A percentile compares a stretch with the other conserved stretches of the same genome.
Conservation (phyloP, 495 filamentous ascomycete genomes). For the Cudoniella acicularis region DNA sequence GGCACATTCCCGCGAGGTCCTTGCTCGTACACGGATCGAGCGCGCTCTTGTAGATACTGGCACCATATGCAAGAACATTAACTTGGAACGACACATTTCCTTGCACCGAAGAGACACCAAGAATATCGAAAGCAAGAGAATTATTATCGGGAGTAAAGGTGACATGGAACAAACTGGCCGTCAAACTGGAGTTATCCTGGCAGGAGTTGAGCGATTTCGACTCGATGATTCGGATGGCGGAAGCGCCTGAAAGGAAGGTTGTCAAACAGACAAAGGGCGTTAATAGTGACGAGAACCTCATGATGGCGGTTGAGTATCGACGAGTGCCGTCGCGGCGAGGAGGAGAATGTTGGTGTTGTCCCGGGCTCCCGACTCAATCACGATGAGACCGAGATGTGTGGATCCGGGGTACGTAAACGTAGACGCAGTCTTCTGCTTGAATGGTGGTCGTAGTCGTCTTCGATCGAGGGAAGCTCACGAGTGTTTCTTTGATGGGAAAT, state of each 20-base stretch:
- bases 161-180: conserved; percentile 79
- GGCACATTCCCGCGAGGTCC: conserved; percentile 75
- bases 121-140: conserved; percentile 68
- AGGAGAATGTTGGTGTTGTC: conserved; percentile 10
- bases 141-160: conserved; percentile 73
- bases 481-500: background rate
- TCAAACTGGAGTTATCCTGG: conserved; percentile 73
- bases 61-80: conserved; percentile 77
- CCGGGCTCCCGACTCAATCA: conserved; percentile 8
- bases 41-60: conserved; percentile 55
- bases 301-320: conserved; percentile 24
- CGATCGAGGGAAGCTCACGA: background rate
- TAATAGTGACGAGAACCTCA: conserved; percentile 32
- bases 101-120: conserved; percentile 79
- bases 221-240: conserved; percentile 46
- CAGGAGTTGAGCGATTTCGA: conserved; percentile 78
- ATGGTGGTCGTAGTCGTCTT: background rate
- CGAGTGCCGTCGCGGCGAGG: conserved; percentile 18
- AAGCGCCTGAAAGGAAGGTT: conserved; percentile 23
- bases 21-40: conserved; percentile 71
- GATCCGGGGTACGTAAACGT: conserved; percentile 4
- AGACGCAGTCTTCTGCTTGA: too few relatives aligned
- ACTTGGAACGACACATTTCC: conserved; percentile 82
- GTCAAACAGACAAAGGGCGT: conserved; percentile 33
- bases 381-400: conserved; percentile 7